Evolutionary conservation across 169 alveolate species (phyloP), one percentile per base, ranked within the genome.

Genomic region (Plasmodium sp.): DNA sequence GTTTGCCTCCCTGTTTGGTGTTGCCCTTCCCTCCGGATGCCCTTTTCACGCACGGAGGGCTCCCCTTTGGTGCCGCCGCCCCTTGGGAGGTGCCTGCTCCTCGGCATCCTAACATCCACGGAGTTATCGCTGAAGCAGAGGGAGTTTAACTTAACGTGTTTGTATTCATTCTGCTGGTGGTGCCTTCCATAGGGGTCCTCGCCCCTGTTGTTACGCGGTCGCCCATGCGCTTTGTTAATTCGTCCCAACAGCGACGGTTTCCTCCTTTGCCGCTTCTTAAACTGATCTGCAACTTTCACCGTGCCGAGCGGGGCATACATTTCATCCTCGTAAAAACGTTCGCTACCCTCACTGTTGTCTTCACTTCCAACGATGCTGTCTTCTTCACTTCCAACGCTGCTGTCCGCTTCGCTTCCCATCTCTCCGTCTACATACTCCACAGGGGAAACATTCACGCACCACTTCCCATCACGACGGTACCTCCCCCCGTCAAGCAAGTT

Each of bases 71-170:
- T 34, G 34, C 43, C 45, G 0, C n/a, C 31, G 22, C 16, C 81
- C n/a, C 16, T 27, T 1, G 9, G 33, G 27, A 12, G 14, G 3
- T 14, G 58, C 43, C 33, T 9, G 27, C 81, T 71, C 67, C 33
- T 86, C 45, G 48, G 56, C 31, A 22, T 56, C 73, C 82, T 80
- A 6, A 67, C 62, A 43, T 90, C 84, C 16, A 56, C 84, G 2
- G 88, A 80, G 48, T 80, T 90, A 58, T 90, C 94, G 80, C 94
- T 90, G 36, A 79, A 90, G 82, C 90, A 79, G 1, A 84, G 54
- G 6, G 90, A 62, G 22, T 71, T 45, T 31, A 90, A 58, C 51
- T 79, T 43, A 80, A 2, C 67, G 41, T 67, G n/a, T 9, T 62
- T 79, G 36, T 48, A 90, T 22, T 74, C 72, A 31, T 90, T 27